Conservation (phyloP, 2,329 filamentous ascomycete species). For the Penicillium sp. region DNA sequence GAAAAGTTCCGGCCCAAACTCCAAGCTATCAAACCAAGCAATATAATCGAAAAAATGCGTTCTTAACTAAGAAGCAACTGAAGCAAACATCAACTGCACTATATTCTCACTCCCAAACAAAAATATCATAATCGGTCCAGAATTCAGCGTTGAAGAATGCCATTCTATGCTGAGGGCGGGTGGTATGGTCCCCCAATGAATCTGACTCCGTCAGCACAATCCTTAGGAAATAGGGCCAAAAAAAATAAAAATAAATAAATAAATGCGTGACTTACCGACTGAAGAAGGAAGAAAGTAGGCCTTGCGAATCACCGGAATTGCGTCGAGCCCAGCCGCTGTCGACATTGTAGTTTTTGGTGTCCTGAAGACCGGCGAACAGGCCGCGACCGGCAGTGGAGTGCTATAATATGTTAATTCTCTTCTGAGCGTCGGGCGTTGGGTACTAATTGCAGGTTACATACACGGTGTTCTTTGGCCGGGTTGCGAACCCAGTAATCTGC, state of each 20-base stretch:
- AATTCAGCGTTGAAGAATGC: not conserved
- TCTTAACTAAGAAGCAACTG: not conserved
- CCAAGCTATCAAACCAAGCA: not conserved
- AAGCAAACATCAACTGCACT: not conserved
- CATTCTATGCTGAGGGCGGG: not conserved
- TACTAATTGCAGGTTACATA: slow-evolving; percentile 17
- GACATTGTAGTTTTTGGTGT: slow-evolving; percentile 44
- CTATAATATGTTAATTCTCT: slow-evolving; percentile 20
- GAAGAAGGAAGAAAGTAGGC: slow-evolving; percentile 23
- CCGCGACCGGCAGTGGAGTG: slow-evolving; percentile 40
- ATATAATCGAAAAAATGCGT: not conserved
- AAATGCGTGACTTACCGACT: slow-evolving; percentile 24
- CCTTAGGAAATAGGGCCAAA: not conserved
- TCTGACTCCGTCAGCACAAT: not conserved
- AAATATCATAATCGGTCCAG: not conserved
- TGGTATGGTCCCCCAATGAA: slow-evolving; percentile 3
- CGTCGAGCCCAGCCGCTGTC: slow-evolving; percentile 42
- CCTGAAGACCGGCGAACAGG: slow-evolving; percentile 44
- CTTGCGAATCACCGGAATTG: slow-evolving; percentile 19
- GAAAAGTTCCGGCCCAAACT: not conserved
- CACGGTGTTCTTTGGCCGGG: slow-evolving; percentile 23
- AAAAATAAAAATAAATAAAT: not conserved
- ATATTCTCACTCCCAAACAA: not conserved
- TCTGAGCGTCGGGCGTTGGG: slow-evolving; percentile 4
- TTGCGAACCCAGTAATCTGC: slow-evolving; percentile 42